Percentiles rank a stretch among this genome's conserved stretches.
These are phyloP conservation scores for Aspergillus sclerotiicarbonarius DNA, from an alignment of 495 filamentous ascomycete species.

Conservation along the genomic window DNA sequence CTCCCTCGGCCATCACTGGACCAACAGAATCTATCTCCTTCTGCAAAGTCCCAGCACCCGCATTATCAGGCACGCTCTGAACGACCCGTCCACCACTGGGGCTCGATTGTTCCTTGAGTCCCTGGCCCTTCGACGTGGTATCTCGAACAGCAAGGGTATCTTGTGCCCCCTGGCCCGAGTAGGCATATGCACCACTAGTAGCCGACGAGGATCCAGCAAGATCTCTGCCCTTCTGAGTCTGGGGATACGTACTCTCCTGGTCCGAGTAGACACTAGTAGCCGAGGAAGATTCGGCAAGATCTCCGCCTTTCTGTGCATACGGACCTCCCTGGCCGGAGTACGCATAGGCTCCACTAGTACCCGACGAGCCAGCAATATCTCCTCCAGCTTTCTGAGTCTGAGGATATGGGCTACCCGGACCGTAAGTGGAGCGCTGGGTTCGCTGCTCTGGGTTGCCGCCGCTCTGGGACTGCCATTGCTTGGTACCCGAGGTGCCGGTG, in stretches of 20 bases:
- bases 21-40: not conserved
- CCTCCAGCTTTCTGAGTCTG: no score
- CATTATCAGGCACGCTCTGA: not conserved
- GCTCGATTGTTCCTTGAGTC: not conserved
- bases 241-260: no score
- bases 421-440: not conserved
- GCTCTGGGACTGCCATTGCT: not conserved
- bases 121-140: not conserved
- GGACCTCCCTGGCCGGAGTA: no score
- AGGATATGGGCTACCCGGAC: not conserved
- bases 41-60: not conserved
- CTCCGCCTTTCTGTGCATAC: no score
- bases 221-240: not conserved
- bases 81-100: not conserved
- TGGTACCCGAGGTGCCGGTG: not conserved
- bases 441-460: not conserved
- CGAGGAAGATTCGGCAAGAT: no score
- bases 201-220: not conserved
- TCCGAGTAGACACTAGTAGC: no score
- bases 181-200: not conserved
- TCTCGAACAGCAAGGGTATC: constrained; percentile 2
- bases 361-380: no score
- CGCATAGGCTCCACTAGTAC: no score
- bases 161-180: not conserved
- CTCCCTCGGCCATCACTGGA: not conserved